Evolutionary conservation across 192 early-diverging fungal genomes (phyloP).

Genomic region (Coemansia biformis): DNA sequence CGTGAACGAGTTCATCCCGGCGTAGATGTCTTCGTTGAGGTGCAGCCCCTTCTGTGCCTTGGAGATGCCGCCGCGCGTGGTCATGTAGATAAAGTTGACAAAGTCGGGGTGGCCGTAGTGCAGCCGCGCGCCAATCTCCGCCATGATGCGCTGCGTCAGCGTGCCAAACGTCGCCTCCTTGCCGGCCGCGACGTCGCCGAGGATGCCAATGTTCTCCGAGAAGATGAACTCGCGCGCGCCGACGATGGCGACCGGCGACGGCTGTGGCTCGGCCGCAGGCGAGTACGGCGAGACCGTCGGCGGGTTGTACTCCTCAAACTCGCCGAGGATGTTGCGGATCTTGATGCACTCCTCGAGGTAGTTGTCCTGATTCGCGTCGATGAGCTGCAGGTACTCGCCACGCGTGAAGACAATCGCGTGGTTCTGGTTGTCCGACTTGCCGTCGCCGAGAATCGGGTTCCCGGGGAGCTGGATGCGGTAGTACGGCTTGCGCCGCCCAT

Average conservation of each 20-base stretch:
- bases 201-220: slow-evolving; percentile 74
- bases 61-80: slow-evolving; percentile 77
- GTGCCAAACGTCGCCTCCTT: slow-evolving; percentile 87
- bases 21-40: slow-evolving; percentile 89
- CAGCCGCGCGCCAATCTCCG: slow-evolving; percentile 74
- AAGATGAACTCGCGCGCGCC: slow-evolving; percentile 84
- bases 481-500: slow-evolving; percentile 73
- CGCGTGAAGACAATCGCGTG: slow-evolving; percentile 79
- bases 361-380: slow-evolving; percentile 90
- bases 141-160: slow-evolving; percentile 78
- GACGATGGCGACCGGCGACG: slow-evolving; percentile 77
- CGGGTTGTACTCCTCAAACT: slow-evolving; percentile 75
- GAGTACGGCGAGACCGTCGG: slow-evolving; percentile 66
- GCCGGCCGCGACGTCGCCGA: slow-evolving; percentile 85
- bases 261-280: slow-evolving; percentile 52
- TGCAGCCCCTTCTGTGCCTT: slow-evolving; percentile 89
- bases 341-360: slow-evolving; percentile 89
- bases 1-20: slow-evolving; percentile 83
- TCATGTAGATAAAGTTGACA: slow-evolving; percentile 83
- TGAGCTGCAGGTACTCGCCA: slow-evolving; percentile 80
- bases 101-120: slow-evolving; percentile 91
- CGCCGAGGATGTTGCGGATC: slow-evolving; percentile 77
- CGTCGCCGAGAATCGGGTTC: slow-evolving; percentile 85
- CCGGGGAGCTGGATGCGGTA: slow-evolving; percentile 75
- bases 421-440: slow-evolving; percentile 89